Evolutionary conservation across 768 basidiomycete species (phyloP), one percentile per base, ranked within the genome.

Genomic region (Antrodiella citrinella): DNA sequence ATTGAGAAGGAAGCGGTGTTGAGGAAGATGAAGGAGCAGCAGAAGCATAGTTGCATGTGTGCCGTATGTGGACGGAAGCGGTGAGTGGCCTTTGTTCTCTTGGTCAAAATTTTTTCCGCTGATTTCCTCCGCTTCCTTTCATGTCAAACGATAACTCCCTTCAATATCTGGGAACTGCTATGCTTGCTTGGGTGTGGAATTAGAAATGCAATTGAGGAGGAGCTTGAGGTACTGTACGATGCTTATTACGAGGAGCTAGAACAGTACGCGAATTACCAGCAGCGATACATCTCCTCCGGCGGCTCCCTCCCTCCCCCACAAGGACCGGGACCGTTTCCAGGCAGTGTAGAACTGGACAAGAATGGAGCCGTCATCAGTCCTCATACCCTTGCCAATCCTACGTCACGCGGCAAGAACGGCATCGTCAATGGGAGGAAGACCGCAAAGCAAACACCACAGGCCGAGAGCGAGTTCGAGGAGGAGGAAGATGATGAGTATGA

Each of bases 241-340:
- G 93, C 94, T 76, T 99, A 98, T 81, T 98, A 97, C 82, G 91
- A 96, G 69, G 95, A 98, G 79, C 86, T 99, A 76, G 91, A 96
- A 79, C 85, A 88, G 75, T 98, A 98, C 81, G 96, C 94, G 70
- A 88, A 91, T 72, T 88, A 90, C 74, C 91, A 95, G 78, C 89
- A 92, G 80, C 90, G 84, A 71, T 93, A 92, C 74, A 87, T 91
- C 61, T 82, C 82, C 60, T 92, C 89, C 57, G 87, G 90, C 62
- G 87, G 91, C 55, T 88, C 84, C 38, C 77, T 93, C 60, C 84
- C 92, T 57, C 90, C 92, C 48, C 94, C 94, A 25, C 91, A 87
- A 42, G 95, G 95, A 12, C 94, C 96, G 5, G 95, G 96, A 23
- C 96, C 96, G 4, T 98, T 98, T 73, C 96, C 96, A 30, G 96